Conservation (phyloP, 495 filamentous ascomycete species). For the Articulospora tetracladia region DNA sequence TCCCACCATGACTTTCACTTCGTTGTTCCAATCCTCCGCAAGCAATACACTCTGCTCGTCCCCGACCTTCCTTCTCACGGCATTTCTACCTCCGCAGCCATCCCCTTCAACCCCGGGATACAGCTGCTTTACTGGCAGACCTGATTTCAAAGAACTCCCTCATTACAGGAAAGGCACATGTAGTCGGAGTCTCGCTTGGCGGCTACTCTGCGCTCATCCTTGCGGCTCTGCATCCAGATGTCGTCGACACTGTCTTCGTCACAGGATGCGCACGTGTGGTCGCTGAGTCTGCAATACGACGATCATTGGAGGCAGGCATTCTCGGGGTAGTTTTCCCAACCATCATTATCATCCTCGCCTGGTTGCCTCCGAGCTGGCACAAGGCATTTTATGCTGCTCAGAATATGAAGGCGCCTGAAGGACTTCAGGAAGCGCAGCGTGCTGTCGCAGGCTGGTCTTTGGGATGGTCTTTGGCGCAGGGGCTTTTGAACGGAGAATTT, state of each 20-base stretch:
- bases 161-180: not conserved
- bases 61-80: too few species aligned
- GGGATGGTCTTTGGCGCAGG: too few species aligned
- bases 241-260: not conserved
- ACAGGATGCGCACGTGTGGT: not conserved
- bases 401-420: not conserved
- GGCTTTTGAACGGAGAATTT: not conserved
- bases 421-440: not conserved
- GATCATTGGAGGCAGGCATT: not conserved
- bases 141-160: too few species aligned
- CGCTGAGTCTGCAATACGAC: not conserved
- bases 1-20: too few species aligned
- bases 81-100: too few species aligned
- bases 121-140: too few species aligned
- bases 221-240: not conserved
- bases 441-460: too few species aligned
- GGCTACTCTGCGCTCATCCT: not conserved
- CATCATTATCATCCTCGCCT: not conserved
- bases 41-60: too few species aligned
- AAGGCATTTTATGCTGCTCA: not conserved
- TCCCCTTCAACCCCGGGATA: too few species aligned
- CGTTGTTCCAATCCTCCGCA: too few species aligned
- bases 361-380: too few species aligned
- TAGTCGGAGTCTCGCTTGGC: constrained; percentile 2
- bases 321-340: not conserved